These are phyloP conservation scores for Russula brevipes DNA, from an alignment of 768 basidiomycete genomes.

Conservation along the genomic window DNA sequence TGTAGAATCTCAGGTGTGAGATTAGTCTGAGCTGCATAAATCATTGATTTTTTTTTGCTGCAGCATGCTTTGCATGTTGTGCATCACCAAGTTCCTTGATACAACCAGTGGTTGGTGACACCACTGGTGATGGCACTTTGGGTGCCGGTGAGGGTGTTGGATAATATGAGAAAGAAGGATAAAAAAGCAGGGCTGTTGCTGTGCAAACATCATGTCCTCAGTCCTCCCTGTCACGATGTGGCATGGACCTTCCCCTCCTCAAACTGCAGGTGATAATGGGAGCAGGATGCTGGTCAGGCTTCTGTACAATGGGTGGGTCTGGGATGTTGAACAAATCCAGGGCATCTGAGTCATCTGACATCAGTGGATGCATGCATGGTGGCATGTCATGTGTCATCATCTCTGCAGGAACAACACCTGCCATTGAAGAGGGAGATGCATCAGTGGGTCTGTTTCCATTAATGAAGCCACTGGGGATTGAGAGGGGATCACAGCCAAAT, in stretches of 20 bases:
- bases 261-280: conserved; percentile 35
- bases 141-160: conserved; percentile 19
- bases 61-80: conserved; percentile 56
- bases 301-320: conserved; percentile 55
- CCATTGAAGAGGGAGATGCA: conserved; percentile 49
- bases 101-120: conserved; percentile 46
- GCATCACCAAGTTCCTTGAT: conserved; percentile 72
- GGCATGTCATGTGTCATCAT: conserved; percentile 46
- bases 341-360: conserved; percentile 33
- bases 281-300: conserved; percentile 46
- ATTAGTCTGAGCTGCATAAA: conserved; percentile 62
- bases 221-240: conserved; percentile 62
- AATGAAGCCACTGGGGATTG: conserved; percentile 16
- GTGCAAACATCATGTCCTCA: conserved; percentile 55
- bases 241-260: conserved; percentile 43
- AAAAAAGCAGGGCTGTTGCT: conserved; percentile 54
- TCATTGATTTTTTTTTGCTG: conserved; percentile 69
- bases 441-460: conserved; percentile 35
- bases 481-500: conserved; percentile 15
- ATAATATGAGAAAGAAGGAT: conserved; percentile 43
- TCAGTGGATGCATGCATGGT: conserved; percentile 58
- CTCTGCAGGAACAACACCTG: conserved; percentile 35
- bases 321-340: conserved; percentile 39
- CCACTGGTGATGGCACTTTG: conserved; percentile 15
- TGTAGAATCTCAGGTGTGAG: conserved; percentile 35